Base-by-base conservation (phyloP, 345 rosid species). In the Eucalyptus marginata region DNA sequence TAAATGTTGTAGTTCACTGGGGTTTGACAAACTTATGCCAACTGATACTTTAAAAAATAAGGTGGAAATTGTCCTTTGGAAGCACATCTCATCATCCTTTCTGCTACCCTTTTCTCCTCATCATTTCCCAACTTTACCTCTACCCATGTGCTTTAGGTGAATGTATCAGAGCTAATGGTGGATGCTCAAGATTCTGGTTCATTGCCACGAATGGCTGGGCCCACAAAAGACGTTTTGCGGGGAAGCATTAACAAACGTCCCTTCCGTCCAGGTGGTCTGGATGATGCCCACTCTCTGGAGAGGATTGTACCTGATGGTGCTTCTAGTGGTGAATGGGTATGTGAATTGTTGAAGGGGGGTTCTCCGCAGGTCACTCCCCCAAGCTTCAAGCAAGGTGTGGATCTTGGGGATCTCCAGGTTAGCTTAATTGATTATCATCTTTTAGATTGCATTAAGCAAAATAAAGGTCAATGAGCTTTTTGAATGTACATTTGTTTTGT, bases 191-290 rank as follows among this genome's bases (percentile, higher is more conserved):
- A 93, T 62, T 93, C 93, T 88, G 94, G 96, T 90, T 90, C 93
- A 89, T 90, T 95, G 76, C 97, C 96, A 33, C 95, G 95, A 36
- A 58, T 94, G 88, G 92, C 91, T 87, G 96, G 96, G 71, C 94
- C 95, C 84, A 92, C 97, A 29, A 96, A 95, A 89, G 99, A 97
- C 93, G 91, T 95, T 92, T 91, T 96, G 86, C 94, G 97, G 89
- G 99, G 99, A 94, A 96, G 99, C 93, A 93, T 94, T 91, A 95
- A 91, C 90, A 96, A 93, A 91, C 99, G 98, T 47, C 99, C 99
- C 90, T 97, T 97, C 90, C 95, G 95, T 71, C 99, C 99, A 24
- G 99, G 99, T 89, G 99, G 99, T 51, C 92, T 97, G 89, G 99
- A 96, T 50, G 95, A 95, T 90, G 89, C 97, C 87, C 95, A 92